Percentiles rank a stretch among this genome's conserved stretches.
These are phyloP conservation scores for Naganishia kalamii DNA, from an alignment of 768 basidiomycete species.

Conservation along the genomic window DNA sequence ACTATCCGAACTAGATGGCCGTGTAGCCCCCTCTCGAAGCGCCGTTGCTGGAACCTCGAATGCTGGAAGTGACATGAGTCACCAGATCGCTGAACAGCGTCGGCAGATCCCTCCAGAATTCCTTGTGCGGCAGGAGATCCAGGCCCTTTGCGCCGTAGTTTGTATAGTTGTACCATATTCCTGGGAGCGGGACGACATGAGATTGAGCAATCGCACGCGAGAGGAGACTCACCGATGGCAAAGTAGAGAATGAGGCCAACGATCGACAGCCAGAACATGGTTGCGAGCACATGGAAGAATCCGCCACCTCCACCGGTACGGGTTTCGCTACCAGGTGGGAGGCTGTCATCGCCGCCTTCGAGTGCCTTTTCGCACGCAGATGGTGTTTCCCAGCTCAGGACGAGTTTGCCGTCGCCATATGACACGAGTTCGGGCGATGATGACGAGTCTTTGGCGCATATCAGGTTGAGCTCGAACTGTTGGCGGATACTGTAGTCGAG, in stretches of 20 bases:
- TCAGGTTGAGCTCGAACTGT: conserved; percentile 38
- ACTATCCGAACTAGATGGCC: neutral
- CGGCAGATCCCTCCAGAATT: conserved; percentile 46
- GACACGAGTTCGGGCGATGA: conserved; percentile 35
- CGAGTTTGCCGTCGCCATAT: conserved; percentile 35
- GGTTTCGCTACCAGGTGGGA: neutral
- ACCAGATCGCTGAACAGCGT: conserved; percentile 34
- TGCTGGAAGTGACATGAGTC: conserved; percentile 36
- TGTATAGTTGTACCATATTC: conserved; percentile 47
- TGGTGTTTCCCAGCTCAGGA: conserved; percentile 39
- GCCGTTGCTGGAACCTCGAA: conserved; percentile 31
- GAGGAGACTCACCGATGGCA: conserved; percentile 36
- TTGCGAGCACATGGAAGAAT: conserved; percentile 33
- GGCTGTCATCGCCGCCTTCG: neutral
- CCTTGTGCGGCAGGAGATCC: conserved; percentile 46
- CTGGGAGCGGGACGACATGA: conserved; percentile 22
- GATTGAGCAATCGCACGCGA: neutral
- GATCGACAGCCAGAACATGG: conserved; percentile 39
- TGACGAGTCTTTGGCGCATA: conserved; percentile 30
- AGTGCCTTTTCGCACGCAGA: conserved; percentile 36
- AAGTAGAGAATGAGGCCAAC: conserved; percentile 37
- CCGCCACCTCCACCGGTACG: conserved; percentile 31
- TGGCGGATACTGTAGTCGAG: conserved; percentile 28
- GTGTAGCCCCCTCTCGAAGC: conserved; percentile 23
- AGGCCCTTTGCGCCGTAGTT: conserved; percentile 46